Evolutionary conservation across 75 land plant species (phyloP).

Genomic region (Cryptomeria japonica): DNA sequence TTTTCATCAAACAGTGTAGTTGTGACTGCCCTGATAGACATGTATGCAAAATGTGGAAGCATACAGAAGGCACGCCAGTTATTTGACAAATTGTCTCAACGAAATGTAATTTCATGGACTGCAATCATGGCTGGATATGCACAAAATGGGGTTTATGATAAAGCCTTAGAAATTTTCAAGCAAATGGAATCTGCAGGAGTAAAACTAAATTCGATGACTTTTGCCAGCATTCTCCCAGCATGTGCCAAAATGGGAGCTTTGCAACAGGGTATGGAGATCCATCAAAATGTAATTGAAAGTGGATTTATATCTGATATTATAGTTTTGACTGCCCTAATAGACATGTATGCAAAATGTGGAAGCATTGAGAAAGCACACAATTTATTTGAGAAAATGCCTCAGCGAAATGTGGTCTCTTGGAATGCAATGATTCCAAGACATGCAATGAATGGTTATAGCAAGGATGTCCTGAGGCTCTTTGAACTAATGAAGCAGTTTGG

Average conservation of each 20-base stretch:
- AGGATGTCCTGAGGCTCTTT: no score
- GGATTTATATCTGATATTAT: background rate
- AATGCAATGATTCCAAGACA: constrained; percentile 8
- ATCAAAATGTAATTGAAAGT: background rate
- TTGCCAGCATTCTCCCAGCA: constrained; percentile 7
- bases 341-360: constrained; percentile 12
- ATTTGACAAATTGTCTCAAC: constrained; percentile 10
- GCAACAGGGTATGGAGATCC: background rate
- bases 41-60: constrained; percentile 25
- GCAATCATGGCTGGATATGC: constrained; percentile 24
- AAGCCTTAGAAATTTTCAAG: constrained; percentile 14
- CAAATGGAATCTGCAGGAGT: constrained; percentile 9
- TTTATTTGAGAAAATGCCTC: background rate
- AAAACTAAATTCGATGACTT: background rate
- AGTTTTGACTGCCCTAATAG: background rate
- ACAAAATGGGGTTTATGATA: background rate
- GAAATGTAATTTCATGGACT: constrained; percentile 24
- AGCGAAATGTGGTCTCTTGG: constrained; percentile 13
- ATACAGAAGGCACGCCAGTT: constrained; percentile 13
- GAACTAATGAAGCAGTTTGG: no score
- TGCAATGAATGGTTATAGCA: background rate
- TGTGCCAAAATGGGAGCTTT: constrained; percentile 5
- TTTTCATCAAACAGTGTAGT: background rate
- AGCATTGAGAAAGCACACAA: background rate
- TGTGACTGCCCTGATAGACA: constrained; percentile 13